phyloP scores from a whole-genome alignment of 768 basidiomycete genomes.

The Pisolithus albus region DNA sequence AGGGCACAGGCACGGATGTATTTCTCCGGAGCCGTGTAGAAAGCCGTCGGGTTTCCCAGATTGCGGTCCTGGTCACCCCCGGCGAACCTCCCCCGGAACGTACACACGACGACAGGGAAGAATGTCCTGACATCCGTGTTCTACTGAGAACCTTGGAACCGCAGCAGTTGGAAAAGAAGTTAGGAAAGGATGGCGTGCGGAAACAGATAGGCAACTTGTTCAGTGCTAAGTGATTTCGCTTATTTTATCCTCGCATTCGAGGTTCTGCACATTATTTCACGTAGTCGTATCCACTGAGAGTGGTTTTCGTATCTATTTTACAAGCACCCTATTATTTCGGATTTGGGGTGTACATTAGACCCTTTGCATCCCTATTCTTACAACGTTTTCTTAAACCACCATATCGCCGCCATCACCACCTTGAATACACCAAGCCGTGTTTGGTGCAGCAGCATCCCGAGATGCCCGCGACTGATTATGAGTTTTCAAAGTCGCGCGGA shows the following conservation, averaged over 20 bases:
- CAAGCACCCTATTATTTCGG: neutral
- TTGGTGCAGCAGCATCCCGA: neutral
- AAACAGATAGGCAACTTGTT: constrained; percentile 10
- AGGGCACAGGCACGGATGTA: no score
- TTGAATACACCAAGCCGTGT: neutral
- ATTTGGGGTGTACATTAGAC: neutral
- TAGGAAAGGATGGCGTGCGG: constrained; percentile 13
- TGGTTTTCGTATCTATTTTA: neutral
- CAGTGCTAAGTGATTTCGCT: neutral
- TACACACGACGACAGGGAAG: neutral
- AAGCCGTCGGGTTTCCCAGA: no score
- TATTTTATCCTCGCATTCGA: constrained; percentile 30
- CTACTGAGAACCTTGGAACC: constrained; percentile 3
- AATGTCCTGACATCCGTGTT: neutral
- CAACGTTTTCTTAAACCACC: neutral
- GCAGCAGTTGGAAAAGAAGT: constrained; percentile 7
- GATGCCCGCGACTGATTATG: neutral
- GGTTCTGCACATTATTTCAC: neutral
- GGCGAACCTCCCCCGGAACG: no score
- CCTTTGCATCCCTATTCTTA: neutral
- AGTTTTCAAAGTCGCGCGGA: no score
- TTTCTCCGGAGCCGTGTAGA: no score
- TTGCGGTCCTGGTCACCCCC: no score
- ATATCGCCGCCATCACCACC: no score
- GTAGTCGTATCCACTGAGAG: neutral